Evolutionary conservation across 106 monocot genomes (phyloP).

Genomic region (Dioscorea dumetorum): DNA sequence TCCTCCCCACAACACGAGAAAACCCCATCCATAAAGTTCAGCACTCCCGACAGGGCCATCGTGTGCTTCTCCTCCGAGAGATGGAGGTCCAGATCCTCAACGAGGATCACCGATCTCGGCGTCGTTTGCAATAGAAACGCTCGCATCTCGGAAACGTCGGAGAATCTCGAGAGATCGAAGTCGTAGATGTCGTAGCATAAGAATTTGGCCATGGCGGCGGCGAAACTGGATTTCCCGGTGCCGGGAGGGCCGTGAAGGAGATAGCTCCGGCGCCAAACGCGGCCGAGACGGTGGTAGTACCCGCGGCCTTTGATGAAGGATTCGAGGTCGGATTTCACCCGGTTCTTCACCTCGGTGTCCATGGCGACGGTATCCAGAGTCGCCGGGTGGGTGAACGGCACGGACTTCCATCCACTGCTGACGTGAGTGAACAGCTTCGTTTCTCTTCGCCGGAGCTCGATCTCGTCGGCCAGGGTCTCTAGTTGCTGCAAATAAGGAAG

Average conservation of each 20-base stretch:
- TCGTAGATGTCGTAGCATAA: constrained; percentile 26
- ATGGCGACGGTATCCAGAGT: constrained; percentile 22
- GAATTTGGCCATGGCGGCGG: constrained; percentile 27
- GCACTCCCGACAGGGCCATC: not conserved
- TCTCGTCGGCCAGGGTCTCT: constrained; percentile 14
- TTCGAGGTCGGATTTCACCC: constrained; percentile 17
- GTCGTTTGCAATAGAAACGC: constrained; percentile 18
- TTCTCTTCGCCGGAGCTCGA: constrained; percentile 8
- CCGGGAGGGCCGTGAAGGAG: constrained; percentile 27
- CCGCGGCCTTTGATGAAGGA: constrained; percentile 9
- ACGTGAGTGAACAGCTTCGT: constrained; percentile 8
- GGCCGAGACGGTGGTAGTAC: constrained; percentile 20
- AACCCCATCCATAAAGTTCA: constrained; percentile 8
- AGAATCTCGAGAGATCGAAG: constrained; percentile 5
- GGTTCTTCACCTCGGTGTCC: constrained; percentile 17
- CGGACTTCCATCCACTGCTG: constrained; percentile 8
- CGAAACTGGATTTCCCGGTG: constrained; percentile 29
- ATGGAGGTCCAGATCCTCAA: constrained; percentile 20
- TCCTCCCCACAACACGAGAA: constrained; percentile 8
- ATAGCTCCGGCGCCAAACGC: constrained; percentile 24
- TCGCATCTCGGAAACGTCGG: constrained; percentile 3
- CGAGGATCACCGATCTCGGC: constrained; percentile 14
- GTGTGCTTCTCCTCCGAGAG: not conserved
- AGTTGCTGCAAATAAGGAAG: constrained; percentile 22
- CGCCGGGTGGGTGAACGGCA: constrained; percentile 12